phyloP scores from a whole-genome alignment of 1,284 basidiomycete species.

The Fistulinella cinereoalba region DNA sequence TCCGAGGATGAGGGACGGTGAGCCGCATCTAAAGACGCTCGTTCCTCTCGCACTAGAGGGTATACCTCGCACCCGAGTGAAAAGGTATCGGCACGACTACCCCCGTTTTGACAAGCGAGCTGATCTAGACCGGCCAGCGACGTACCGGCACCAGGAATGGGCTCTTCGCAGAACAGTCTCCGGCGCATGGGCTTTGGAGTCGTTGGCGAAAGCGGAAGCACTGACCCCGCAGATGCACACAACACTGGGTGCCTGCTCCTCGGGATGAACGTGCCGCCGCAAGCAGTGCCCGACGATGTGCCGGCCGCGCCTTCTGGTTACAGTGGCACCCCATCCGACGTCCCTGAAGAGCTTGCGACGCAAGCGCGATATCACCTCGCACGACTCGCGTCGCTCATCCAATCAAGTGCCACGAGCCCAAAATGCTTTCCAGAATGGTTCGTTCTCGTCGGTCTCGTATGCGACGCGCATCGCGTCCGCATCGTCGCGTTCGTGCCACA shows the following conservation, averaged over 20 bases:
- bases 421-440: slow-evolving; percentile 28
- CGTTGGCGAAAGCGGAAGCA: neutral
- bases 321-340: slow-evolving; percentile 1
- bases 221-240: neutral
- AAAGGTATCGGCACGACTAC: slow-evolving; percentile 13
- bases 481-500: slow-evolving; percentile 25
- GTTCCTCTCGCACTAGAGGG: slow-evolving; percentile 16
- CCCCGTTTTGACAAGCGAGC: neutral
- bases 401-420: neutral
- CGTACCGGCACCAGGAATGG: neutral
- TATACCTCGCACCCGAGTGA: slow-evolving; percentile 12
- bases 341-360: slow-evolving; percentile 17
- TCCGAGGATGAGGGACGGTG: neutral
- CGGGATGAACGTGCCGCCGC: slow-evolving; percentile 11
- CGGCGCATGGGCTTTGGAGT: slow-evolving; percentile 17
- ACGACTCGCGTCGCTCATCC: slow-evolving; percentile 13
- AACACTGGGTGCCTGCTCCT: slow-evolving; percentile 13
- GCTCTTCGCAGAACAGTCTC: neutral
- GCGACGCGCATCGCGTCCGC: slow-evolving; percentile 14
- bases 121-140: slow-evolving; percentile 11
- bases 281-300: neutral
- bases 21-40: slow-evolving; percentile 1
- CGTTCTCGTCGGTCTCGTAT: slow-evolving; percentile 26
- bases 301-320: neutral
- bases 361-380: slow-evolving; percentile 15